A percentile compares a stretch with the other conserved stretches of the same genome.
These are phyloP conservation scores for Leccinum cinnamomeum DNA, from an alignment of 1,284 basidiomycete genomes.

Conservation along the genomic window DNA sequence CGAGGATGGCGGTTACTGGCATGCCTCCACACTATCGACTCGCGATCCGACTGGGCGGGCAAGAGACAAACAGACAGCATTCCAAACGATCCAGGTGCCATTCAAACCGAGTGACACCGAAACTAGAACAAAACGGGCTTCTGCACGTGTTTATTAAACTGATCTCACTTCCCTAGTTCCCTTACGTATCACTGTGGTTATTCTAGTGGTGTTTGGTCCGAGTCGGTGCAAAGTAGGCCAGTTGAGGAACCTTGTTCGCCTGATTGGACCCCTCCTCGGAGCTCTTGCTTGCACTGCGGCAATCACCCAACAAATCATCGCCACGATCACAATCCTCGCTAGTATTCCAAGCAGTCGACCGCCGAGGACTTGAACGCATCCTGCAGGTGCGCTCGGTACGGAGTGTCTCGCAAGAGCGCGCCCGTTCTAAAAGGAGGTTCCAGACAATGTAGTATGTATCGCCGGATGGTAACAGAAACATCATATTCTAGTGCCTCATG, in stretches of 20 bases:
- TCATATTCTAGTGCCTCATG: neutral
- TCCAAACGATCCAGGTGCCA: too few species aligned
- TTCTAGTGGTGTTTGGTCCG: too few species aligned
- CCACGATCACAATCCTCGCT: neutral
- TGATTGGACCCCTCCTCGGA: neutral
- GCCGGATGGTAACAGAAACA: neutral
- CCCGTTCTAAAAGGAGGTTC: neutral
- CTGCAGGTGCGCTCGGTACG: neutral
- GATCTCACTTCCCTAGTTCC: too few species aligned
- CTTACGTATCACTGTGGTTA: too few species aligned
- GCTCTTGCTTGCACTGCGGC: neutral
- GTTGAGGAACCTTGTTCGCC: neutral
- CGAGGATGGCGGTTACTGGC: too few species aligned
- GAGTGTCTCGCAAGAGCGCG: neutral
- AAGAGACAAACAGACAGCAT: too few species aligned
- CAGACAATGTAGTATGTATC: neutral
- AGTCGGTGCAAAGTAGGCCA: too few species aligned
- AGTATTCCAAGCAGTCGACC: neutral
- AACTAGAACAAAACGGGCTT: too few species aligned
- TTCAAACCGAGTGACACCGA: too few species aligned
- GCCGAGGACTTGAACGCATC: neutral
- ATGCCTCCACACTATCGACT: too few species aligned
- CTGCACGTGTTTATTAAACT: too few species aligned
- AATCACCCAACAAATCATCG: neutral
- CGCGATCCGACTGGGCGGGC: too few species aligned